Base-by-base conservation (phyloP, 257 asterid species). In the Dorcoceras hygrometricum region DNA sequence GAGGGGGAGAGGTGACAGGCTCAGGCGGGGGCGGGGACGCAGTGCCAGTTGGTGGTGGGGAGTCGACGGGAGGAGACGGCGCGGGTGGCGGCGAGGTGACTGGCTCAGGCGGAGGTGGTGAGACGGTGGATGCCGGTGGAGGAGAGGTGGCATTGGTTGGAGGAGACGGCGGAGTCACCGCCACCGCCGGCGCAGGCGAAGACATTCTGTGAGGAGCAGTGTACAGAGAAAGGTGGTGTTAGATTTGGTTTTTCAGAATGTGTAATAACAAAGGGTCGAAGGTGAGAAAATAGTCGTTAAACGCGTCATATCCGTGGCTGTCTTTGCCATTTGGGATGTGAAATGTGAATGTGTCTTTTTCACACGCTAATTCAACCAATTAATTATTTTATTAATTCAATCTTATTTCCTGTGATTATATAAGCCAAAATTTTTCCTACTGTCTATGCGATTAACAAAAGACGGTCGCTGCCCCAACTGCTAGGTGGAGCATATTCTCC, bases 101-200 rank as follows among this genome's bases (percentile, higher is more conserved):
- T 2, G 76, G 66, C 0, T 70, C 31, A 34, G 81, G 67, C 7
- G 77, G 70, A 7, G 77, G 79, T 14, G 85, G 71, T 0, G 81
- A 36, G 1, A 71, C 26, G 5, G 71, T 55, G 8, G 81, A 54
- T 25, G 82, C 59, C 0, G 83, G 86, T 1, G 87, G 76, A 0
- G 87, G 76, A 2, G 89, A 27, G 5, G 87, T 76, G 46, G 62
- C 4, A 71, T 76, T 77, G 8, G 77, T 27, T 1, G 83, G 84
- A 4, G 89, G 80, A 2, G 86, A 54, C 0, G 79, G 73, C 22
- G 84, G 92, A 1, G 90, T 71, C 4, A 83, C 64, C n/a, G 61
- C 84, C 4, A 83, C 64, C n/a, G 61, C 84, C 71, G 91, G 89
- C 71, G 86, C 67, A 57, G 86, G 86, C 54, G 86, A 65, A 7